These are phyloP conservation scores for Pythium pyrilobum DNA, from an alignment of 352 stramenopile species.

Conservation along the genomic window DNA sequence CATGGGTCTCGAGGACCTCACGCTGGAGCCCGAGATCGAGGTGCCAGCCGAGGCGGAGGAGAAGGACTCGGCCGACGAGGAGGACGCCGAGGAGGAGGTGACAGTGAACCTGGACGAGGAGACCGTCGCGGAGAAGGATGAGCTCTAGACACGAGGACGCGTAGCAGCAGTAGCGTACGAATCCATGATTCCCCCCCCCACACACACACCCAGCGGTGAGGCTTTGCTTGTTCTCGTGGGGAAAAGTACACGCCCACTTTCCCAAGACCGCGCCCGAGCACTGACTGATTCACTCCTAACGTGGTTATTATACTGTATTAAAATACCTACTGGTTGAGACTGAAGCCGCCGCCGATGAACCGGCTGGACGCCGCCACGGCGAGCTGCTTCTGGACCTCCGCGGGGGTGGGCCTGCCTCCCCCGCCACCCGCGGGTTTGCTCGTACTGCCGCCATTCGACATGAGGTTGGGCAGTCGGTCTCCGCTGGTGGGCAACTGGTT, in stretches of 20 bases:
- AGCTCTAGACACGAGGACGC: slow-evolving; percentile 35
- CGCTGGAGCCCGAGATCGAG: slow-evolving; percentile 95
- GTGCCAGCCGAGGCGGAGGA: slow-evolving; percentile 69
- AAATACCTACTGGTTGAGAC: slow-evolving; percentile 86
- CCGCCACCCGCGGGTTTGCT: neutral
- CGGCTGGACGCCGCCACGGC: slow-evolving; percentile 82
- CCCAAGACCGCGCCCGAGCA: too few relatives aligned
- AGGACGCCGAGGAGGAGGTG: slow-evolving; percentile 29
- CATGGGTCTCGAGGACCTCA: slow-evolving; percentile 89
- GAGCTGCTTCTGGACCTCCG: slow-evolving; percentile 79
- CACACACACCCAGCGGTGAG: too few relatives aligned
- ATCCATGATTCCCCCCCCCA: too few relatives aligned
- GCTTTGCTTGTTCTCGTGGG: too few relatives aligned
- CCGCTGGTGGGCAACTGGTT: slow-evolving; percentile 24
- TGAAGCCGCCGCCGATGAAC: slow-evolving; percentile 92
- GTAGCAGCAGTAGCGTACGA: neutral
- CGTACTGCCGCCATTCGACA: slow-evolving; percentile 16
- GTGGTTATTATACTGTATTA: too few relatives aligned
- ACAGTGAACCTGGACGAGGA: slow-evolving; percentile 17
- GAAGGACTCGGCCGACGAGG: slow-evolving; percentile 26
- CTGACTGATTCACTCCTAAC: too few relatives aligned
- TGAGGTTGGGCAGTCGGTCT: slow-evolving; percentile 34
- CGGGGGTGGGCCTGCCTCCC: slow-evolving; percentile 33
- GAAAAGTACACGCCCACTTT: too few relatives aligned
- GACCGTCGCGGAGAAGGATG: slow-evolving; percentile 55